Percentiles rank a stretch among this genome's conserved stretches.
These are phyloP conservation scores for Acanthamoeba triangularis DNA, from an alignment of 208 protist genomes.

Conservation along the genomic window DNA sequence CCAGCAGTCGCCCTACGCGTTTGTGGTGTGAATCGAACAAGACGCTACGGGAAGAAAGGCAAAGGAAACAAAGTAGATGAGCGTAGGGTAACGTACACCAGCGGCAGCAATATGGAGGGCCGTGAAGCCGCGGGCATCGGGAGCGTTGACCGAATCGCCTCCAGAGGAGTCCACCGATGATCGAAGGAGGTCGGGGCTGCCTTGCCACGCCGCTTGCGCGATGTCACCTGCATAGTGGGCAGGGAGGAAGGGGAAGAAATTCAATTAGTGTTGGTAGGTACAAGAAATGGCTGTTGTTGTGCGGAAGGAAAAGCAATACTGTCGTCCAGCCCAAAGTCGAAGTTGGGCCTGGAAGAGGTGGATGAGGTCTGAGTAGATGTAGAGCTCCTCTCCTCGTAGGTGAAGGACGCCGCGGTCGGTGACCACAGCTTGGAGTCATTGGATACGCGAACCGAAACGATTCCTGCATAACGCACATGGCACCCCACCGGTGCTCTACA, in stretches of 20 bases:
- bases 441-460: constrained; percentile 76
- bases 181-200: neutral
- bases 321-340: constrained; percentile 20
- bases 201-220: constrained; percentile 45
- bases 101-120: constrained; percentile 22
- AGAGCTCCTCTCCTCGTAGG: constrained; percentile 59
- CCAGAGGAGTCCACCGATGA: neutral
- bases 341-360: neutral
- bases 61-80: neutral
- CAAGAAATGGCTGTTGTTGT: neutral
- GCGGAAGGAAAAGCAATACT: neutral
- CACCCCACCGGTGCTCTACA: neutral
- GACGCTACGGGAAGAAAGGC: neutral
- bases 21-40: neutral
- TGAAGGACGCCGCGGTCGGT: constrained; percentile 49
- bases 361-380: neutral
- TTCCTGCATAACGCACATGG: neutral
- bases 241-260: neutral
- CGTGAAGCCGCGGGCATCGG: constrained; percentile 29
- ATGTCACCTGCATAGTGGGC: neutral
- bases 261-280: neutral
- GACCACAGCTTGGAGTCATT: constrained; percentile 79
- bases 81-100: neutral
- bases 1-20: neutral
- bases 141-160: neutral